Evolutionary conservation across 805 yeast genomes (phyloP).

Genomic region (Saccharomycopsis vini): DNA sequence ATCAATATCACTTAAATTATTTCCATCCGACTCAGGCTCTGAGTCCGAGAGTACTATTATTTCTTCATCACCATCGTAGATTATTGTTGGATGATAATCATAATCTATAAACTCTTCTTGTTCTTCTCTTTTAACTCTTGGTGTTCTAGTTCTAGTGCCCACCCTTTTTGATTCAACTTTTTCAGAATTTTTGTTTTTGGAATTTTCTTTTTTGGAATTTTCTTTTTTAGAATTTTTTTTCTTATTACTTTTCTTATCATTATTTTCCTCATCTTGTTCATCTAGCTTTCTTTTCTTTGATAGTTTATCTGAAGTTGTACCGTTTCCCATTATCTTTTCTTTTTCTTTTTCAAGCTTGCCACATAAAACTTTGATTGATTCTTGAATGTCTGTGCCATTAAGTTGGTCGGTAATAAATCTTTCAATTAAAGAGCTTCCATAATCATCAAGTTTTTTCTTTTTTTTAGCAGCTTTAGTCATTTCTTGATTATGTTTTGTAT

Average conservation of each 20-base stretch:
- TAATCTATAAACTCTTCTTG: slow-evolving; percentile 12
- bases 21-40: neutral
- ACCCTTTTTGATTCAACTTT: no score
- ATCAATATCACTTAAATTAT: slow-evolving; percentile 6
- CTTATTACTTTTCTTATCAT: slow-evolving; percentile 1
- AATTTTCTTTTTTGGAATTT: neutral
- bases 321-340: slow-evolving; percentile 9
- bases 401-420: slow-evolving; percentile 11
- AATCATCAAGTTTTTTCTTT: slow-evolving; percentile 1
- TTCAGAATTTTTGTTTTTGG: slow-evolving; percentile 8
- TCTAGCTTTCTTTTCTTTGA: slow-evolving; percentile 1
- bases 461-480: neutral
- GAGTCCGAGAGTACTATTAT: slow-evolving; percentile 11
- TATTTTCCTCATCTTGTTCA: neutral
- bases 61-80: slow-evolving; percentile 21
- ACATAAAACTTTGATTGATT: slow-evolving; percentile 7
- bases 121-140: slow-evolving; percentile 5
- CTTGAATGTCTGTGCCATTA: slow-evolving; percentile 11
- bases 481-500: slow-evolving; percentile 46
- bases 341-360: slow-evolving; percentile 15
- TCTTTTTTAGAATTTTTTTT: slow-evolving; percentile 14
- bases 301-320: no score
- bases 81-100: neutral
- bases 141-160: slow-evolving; percentile 9
- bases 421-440: slow-evolving; percentile 6